Base-by-base conservation (phyloP, 495 filamentous ascomycete genomes). In the Barbatosphaeria neglecta region DNA sequence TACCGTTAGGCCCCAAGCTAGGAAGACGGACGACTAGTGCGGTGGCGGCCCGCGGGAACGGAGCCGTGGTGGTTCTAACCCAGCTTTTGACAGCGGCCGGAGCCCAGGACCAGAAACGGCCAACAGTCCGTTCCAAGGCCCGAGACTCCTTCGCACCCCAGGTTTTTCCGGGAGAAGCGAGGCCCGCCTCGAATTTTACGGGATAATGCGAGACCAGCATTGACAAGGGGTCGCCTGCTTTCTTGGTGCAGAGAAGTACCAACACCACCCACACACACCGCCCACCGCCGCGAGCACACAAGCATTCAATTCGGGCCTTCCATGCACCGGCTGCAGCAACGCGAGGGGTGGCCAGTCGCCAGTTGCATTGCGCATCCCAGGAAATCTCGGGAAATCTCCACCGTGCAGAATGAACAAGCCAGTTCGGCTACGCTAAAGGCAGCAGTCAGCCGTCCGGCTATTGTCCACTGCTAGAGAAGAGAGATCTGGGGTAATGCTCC, bases 1-100 rank as follows among this genome's bases (percentile, higher is more conserved):
- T 55, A 52, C 55, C 58, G 55, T 58, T 59, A 39, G 39, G 27
- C 10, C 23, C 25, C 5, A 18, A 19, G 43, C 17, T 24, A 44
- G 43, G 43, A 11, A 31, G 43, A 40, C 45, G 47, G n/a, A n/a
- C n/a, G n/a, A n/a, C n/a, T n/a, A n/a, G n/a, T n/a, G n/a, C n/a
- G n/a, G n/a, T n/a, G n/a, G 56, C 58, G 58, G 58, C 49, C 58
- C 58, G 58, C 58, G 53, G 53, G 50, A 52, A 50, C 41, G 47
- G 45, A 50, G 49, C 54, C 54, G 54, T 54, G 45, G 46, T 20
- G 46, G 38, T 38, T 47, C 47, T 35, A 35, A 35, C 58, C 50
- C 44, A 44, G 46, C 22, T 56, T 51, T 47, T 52, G 47, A 51
- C 41, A 50, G 41, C 58, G 48, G 41, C 43, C 47, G 55, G 44